Conservation (phyloP, 345 rosid genomes). For the Hibiscus syriacus region DNA sequence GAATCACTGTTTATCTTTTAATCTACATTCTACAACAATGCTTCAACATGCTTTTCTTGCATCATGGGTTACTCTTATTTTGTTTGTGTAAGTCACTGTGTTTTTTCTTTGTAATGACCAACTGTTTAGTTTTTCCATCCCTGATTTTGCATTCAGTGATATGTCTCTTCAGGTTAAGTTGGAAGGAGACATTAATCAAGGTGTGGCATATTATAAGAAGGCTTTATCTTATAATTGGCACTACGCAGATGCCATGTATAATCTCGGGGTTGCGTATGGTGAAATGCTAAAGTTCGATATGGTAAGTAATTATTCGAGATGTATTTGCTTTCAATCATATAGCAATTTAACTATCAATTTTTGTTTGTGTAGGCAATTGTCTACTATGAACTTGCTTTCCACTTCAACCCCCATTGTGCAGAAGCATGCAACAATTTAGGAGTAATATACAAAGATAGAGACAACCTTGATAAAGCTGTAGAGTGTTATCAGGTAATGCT, state of each 20-base stretch:
- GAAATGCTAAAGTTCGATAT: conserved; percentile 94
- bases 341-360: conserved; percentile 10
- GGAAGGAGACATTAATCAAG: conserved; percentile 95
- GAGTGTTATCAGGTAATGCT: conserved; percentile 89
- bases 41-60: neutral
- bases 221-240: conserved; percentile 98
- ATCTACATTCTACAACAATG: neutral
- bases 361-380: conserved; percentile 78
- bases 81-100: neutral
- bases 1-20: neutral
- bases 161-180: conserved; percentile 69
- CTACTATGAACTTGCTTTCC: conserved; percentile 95
- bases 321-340: conserved; percentile 1
- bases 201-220: conserved; percentile 94
- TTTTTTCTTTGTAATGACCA: neutral
- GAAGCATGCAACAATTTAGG: conserved; percentile 99
- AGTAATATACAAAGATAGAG: conserved; percentile 96
- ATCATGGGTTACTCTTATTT: neutral
- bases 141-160: conserved; percentile 25
- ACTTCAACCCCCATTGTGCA: conserved; percentile 97
- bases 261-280: conserved; percentile 99
- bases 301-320: conserved; percentile 39
- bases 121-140: conserved; percentile 7
- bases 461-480: conserved; percentile 99
- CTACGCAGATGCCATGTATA: conserved; percentile 99